phyloP scores from a whole-genome alignment of 257 asterid species.

The Petunia secreta region DNA sequence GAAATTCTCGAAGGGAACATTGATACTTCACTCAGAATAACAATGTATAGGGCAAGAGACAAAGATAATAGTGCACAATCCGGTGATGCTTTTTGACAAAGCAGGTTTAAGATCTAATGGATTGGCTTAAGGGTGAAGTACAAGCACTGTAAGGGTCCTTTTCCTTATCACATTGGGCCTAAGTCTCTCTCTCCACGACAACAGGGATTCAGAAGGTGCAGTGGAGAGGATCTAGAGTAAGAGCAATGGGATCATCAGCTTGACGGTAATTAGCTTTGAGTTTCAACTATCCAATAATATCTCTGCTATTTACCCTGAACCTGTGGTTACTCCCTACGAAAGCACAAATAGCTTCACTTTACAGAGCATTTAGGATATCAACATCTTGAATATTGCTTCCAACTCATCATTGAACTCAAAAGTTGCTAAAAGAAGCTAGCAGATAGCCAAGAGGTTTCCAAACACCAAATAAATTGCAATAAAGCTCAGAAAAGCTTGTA shows the following conservation, averaged over 20 bases:
- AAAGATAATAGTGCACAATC: not conserved
- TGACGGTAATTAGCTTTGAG: no score
- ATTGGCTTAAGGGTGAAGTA: not conserved
- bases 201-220: not conserved
- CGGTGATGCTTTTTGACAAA: not conserved
- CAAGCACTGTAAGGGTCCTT: not conserved
- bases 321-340: no score
- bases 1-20: not conserved
- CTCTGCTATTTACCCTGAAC: no score
- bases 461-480: no score
- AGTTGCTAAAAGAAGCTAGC: no score
- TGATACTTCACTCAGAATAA: not conserved
- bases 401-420: no score
- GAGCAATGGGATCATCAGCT: not conserved
- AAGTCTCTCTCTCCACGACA: not conserved
- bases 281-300: no score
- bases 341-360: no score
- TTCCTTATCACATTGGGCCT: not conserved
- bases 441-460: no score
- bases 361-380: no score
- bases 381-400: no score
- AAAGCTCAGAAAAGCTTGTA: no score
- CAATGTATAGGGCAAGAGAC: not conserved
- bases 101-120: constrained; percentile 13
- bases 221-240: not conserved